Percentiles rank a stretch among this genome's conserved stretches.
These are phyloP conservation scores for Meredithiella fracta DNA, from an alignment of 2,329 filamentous ascomycete species.

Conservation along the genomic window DNA sequence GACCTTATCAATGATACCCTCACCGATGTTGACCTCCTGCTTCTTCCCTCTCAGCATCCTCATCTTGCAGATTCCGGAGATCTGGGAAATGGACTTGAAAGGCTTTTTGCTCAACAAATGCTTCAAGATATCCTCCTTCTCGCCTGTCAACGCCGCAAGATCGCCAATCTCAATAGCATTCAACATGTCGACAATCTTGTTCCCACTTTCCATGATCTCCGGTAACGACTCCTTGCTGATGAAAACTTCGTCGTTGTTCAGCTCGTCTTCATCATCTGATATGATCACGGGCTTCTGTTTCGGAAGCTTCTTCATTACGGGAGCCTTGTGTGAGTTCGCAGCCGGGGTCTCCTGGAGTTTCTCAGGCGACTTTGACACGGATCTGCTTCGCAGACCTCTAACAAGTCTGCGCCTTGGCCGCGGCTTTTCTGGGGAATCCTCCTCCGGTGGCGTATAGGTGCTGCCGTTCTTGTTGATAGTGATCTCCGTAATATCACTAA, in stretches of 20 bases:
- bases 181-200: constrained; percentile 57
- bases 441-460: background rate
- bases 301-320: background rate
- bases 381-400: constrained; percentile 15
- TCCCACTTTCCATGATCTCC: constrained; percentile 18
- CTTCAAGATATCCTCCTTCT: constrained; percentile 52
- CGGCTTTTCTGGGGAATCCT: background rate
- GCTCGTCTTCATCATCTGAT: constrained; percentile 27
- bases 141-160: constrained; percentile 65
- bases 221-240: constrained; percentile 13
- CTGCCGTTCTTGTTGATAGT: background rate
- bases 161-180: constrained; percentile 63
- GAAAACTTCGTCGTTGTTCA: constrained; percentile 22
- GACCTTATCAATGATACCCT: constrained; percentile 34
- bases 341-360: background rate
- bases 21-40: constrained; percentile 33
- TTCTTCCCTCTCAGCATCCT: constrained; percentile 24
- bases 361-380: constrained; percentile 12
- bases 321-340: background rate
- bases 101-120: constrained; percentile 58
- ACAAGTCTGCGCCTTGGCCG: constrained; percentile 13
- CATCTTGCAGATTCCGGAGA: constrained; percentile 46
- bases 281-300: constrained; percentile 16
- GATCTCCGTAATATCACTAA: background rate
- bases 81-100: constrained; percentile 39